Evolutionary conservation across 2,329 filamentous ascomycete genomes (phyloP).

Genomic region (Pseudogymnoascus sp.): DNA sequence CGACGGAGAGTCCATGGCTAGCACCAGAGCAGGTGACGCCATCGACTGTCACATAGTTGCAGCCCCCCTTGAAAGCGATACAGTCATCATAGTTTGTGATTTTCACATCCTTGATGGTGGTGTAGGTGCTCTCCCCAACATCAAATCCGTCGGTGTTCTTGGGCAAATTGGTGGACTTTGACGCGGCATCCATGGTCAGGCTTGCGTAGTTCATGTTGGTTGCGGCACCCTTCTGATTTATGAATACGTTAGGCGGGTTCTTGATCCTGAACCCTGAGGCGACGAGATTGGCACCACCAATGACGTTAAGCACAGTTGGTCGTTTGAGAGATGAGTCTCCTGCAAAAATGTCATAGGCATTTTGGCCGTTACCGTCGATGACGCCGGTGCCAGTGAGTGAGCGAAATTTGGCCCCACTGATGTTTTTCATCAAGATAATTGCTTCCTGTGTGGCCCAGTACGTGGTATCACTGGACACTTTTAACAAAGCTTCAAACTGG

Average conservation of each 20-base stretch:
- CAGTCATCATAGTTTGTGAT: constrained; percentile 38
- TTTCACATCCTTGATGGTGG: constrained; percentile 29
- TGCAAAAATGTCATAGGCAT: constrained; percentile 34
- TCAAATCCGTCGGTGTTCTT: constrained; percentile 33
- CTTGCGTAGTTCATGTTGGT: constrained; percentile 30
- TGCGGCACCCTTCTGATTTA: constrained; percentile 31
- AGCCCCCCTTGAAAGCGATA: constrained; percentile 27
- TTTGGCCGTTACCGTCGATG: constrained; percentile 40
- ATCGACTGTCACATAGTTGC: constrained; percentile 34
- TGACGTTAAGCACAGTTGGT: constrained; percentile 36
- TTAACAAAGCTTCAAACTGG: constrained; percentile 37
- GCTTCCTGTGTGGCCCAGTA: constrained; percentile 35
- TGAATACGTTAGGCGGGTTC: constrained; percentile 39
- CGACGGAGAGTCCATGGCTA: constrained; percentile 40
- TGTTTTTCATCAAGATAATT: constrained; percentile 32
- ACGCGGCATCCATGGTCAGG: constrained; percentile 32
- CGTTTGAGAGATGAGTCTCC: constrained; percentile 30
- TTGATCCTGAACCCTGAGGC: constrained; percentile 32
- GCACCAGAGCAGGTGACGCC: constrained; percentile 35
- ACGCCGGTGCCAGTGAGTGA: constrained; percentile 33
- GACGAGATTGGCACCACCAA: constrained; percentile 23
- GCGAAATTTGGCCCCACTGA: constrained; percentile 32
- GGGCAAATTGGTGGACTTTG: constrained; percentile 31
- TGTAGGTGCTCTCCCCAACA: constrained; percentile 31
- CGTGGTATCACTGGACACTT: constrained; percentile 30